A percentile compares a stretch with the other conserved stretches of the same genome.
phyloP scores from a whole-genome alignment of 306 rosid genomes.

The Rosa rugosa region DNA sequence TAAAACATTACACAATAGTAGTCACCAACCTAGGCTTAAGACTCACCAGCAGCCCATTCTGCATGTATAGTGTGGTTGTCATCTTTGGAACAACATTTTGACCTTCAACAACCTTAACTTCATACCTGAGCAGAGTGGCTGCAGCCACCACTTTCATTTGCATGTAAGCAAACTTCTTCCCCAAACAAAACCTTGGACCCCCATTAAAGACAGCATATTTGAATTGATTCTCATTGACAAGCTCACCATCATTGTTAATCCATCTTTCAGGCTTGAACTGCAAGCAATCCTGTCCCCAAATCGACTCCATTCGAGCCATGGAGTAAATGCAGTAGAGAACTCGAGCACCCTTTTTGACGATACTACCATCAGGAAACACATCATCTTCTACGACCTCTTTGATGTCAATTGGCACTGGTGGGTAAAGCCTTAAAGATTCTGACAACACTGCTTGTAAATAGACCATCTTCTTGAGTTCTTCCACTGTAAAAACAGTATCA shows the following conservation, averaged over 20 bases:
- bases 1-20: neutral
- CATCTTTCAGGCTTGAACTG: constrained; percentile 55
- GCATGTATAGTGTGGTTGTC: constrained; percentile 44
- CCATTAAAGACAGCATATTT: constrained; percentile 44
- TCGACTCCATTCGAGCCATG: constrained; percentile 41
- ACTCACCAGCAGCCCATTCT: constrained; percentile 40
- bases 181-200: constrained; percentile 52
- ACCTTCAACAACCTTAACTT: constrained; percentile 36
- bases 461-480: constrained; percentile 44
- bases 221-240: constrained; percentile 34
- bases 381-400: constrained; percentile 41
- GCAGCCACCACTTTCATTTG: constrained; percentile 56
- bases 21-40: constrained; percentile 34
- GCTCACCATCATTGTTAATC: constrained; percentile 32
- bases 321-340: constrained; percentile 33
- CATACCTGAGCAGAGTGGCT: constrained; percentile 33
- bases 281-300: constrained; percentile 52
- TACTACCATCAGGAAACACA: constrained; percentile 38
- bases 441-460: constrained; percentile 45
- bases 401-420: constrained; percentile 47
- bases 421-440: constrained; percentile 49
- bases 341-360: constrained; percentile 34
- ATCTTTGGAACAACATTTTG: constrained; percentile 36
- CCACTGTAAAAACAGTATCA: constrained; percentile 23
- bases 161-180: constrained; percentile 45